A percentile compares a stretch with the other conserved stretches of the same genome.
phyloP scores from a whole-genome alignment of 306 rosid species.

The Gynostemma pentaphyllum region DNA sequence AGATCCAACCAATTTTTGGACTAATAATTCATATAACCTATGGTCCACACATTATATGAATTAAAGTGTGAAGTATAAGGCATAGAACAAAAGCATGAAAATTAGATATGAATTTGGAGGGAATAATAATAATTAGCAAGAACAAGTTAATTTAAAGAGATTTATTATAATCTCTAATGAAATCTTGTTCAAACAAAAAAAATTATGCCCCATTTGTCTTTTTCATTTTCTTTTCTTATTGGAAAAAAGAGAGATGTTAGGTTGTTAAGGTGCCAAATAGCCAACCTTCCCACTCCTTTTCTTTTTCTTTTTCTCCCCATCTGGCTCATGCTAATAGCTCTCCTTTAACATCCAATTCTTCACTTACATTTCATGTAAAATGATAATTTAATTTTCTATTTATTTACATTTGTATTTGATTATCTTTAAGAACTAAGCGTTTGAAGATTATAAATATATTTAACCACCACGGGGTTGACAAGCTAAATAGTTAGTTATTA shows the following conservation, averaged over 20 bases:
- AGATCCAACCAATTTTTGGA: constrained; percentile 6
- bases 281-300: background rate
- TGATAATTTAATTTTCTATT: background rate
- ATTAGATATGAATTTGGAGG: background rate
- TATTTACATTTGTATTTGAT: background rate
- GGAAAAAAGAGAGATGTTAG: background rate
- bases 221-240: background rate
- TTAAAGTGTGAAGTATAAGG: constrained; percentile 6
- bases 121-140: background rate
- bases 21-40: background rate
- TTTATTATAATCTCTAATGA: background rate
- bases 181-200: background rate
- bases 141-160: background rate
- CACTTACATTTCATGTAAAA: background rate
- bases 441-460: too few relatives aligned
- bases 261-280: background rate
- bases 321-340: background rate
- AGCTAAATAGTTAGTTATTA: too few relatives aligned
- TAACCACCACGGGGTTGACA: too few relatives aligned
- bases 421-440: too few relatives aligned
- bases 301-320: background rate
- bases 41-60: constrained; percentile 11
- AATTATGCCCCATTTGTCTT: background rate
- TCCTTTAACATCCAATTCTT: background rate
- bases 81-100: background rate